phyloP scores from a whole-genome alignment of 768 basidiomycete species.

The Gymnopilus dilepis region DNA sequence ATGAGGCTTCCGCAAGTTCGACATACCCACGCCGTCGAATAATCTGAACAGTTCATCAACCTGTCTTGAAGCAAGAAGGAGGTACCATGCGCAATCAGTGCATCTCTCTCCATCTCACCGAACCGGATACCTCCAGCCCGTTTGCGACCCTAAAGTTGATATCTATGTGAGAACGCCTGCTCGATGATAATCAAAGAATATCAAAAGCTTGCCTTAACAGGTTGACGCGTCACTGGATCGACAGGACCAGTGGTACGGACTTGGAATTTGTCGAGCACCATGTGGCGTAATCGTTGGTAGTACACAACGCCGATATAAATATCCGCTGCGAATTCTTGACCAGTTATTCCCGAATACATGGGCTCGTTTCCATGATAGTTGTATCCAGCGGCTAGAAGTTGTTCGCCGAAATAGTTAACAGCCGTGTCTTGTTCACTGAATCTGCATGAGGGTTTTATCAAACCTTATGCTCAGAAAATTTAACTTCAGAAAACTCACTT shows the following conservation, averaged over 20 bases:
- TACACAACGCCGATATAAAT: slow-evolving; percentile 99
- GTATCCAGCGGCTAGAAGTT: slow-evolving; percentile 91
- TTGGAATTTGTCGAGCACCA: slow-evolving; percentile 99
- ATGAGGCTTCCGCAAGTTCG: slow-evolving; percentile 95
- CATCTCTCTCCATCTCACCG: slow-evolving; percentile 99
- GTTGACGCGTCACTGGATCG: slow-evolving; percentile 94
- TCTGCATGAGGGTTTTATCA: slow-evolving; percentile 44
- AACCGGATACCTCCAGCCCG: slow-evolving; percentile 98
- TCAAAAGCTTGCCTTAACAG: slow-evolving; percentile 78
- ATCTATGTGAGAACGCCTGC: slow-evolving; percentile 4
- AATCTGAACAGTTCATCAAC: slow-evolving; percentile 99
- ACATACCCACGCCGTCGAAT: slow-evolving; percentile 99
- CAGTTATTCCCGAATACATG: slow-evolving; percentile 99
- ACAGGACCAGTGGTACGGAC: slow-evolving; percentile 98
- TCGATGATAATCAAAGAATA: neutral
- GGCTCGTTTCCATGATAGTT: slow-evolving; percentile 99
- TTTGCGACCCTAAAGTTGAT: slow-evolving; percentile 80
- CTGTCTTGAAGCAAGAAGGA: slow-evolving; percentile 98
- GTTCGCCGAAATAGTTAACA: slow-evolving; percentile 95
- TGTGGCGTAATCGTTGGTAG: slow-evolving; percentile 97
- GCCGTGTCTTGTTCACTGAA: slow-evolving; percentile 98
- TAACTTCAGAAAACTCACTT: slow-evolving; percentile 61
- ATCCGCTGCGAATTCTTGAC: slow-evolving; percentile 97
- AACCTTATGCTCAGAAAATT: slow-evolving; percentile 2
- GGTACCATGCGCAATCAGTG: slow-evolving; percentile 97